These are phyloP conservation scores for Trichosporon sp. DNA, from an alignment of 1,284 basidiomycete species.

Conservation along the genomic window DNA sequence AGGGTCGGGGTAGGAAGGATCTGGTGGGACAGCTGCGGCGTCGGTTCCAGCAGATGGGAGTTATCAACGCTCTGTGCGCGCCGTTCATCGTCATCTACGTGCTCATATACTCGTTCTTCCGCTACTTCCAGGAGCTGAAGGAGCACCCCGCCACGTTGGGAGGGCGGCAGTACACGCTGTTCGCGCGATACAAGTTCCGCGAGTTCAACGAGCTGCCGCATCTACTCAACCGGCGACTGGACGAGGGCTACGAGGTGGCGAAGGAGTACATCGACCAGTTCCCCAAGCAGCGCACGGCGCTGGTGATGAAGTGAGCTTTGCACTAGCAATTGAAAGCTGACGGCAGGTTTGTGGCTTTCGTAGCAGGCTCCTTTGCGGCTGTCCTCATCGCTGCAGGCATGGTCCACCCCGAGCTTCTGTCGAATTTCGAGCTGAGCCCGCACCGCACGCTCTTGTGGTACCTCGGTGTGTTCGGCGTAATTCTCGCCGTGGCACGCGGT, in stretches of 20 bases:
- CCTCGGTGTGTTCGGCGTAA: constrained; percentile 75
- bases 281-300: constrained; percentile 84
- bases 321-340: constrained; percentile 3
- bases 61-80: constrained; percentile 87
- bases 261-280: constrained; percentile 97
- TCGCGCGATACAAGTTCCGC: constrained; percentile 96
- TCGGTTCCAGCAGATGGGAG: constrained; percentile 92
- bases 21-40: constrained; percentile 79
- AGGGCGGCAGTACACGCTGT: constrained; percentile 84
- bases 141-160: constrained; percentile 94
- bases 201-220: constrained; percentile 98
- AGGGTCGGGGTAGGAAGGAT: constrained; percentile 67
- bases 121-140: constrained; percentile 98
- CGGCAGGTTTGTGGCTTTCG: constrained; percentile 82
- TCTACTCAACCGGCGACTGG: constrained; percentile 76
- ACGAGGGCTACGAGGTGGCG: constrained; percentile 80
- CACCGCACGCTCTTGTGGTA: constrained; percentile 93
- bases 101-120: constrained; percentile 97
- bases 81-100: constrained; percentile 98
- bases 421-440: constrained; percentile 90
- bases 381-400: constrained; percentile 86
- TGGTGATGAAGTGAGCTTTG: constrained; percentile 70
- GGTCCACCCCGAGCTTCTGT: constrained; percentile 82
- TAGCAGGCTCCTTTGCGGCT: constrained; percentile 92
- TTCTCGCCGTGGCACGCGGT: constrained; percentile 81